Base-by-base conservation (phyloP, 1,284 basidiomycete genomes). In the Termitomyces sp. region DNA sequence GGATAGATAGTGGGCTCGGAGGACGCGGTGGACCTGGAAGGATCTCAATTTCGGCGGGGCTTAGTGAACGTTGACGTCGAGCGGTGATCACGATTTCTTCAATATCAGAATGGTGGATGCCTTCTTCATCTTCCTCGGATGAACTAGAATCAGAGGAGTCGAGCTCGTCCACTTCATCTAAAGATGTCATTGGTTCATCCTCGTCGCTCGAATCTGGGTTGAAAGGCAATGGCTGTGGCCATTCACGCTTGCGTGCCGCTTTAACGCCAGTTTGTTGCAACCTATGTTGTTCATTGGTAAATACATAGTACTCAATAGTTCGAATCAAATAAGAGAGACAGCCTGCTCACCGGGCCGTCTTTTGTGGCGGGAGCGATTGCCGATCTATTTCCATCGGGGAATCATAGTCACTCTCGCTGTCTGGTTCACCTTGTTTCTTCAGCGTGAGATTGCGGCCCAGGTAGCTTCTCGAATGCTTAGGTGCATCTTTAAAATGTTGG, bases 11-110 rank as follows among this genome's bases (percentile, higher is more conserved):
- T 58, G 30, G 68, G 65, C n/a, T 54, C n/a, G 31, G 52, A 40
- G 61, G 61, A 28, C 53, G 49, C 1, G 64, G 67, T 24, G 65
- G 64, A 36, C 55, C 56, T 17, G 62, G 60, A 4, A 68, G 62
- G 17, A 61, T 61, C 24, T 60, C 53, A 40, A 68, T 62, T 44
- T 67, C 66, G 21, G 58, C 50, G 8, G 61, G 61, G 39, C 58
- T 61, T 28, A 55, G 58, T 38, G 58, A 54, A 31, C 61, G 61
- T 36, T 45, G 58, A 36, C 60, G 59, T 30, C 38, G 41, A 40
- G 52, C 40, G 21, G 50, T 19, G 45, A 40, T 33, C 31, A 53
- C 31, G 17, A 53, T 55, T 45, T 60, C 52, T 12, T 58, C 61
- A 1, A 59, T 50, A 41, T 53, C 56, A 33, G 41, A 50, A 36